These are phyloP conservation scores for Diatrype stigma DNA, from an alignment of 2,329 filamentous ascomycete species.

Conservation along the genomic window DNA sequence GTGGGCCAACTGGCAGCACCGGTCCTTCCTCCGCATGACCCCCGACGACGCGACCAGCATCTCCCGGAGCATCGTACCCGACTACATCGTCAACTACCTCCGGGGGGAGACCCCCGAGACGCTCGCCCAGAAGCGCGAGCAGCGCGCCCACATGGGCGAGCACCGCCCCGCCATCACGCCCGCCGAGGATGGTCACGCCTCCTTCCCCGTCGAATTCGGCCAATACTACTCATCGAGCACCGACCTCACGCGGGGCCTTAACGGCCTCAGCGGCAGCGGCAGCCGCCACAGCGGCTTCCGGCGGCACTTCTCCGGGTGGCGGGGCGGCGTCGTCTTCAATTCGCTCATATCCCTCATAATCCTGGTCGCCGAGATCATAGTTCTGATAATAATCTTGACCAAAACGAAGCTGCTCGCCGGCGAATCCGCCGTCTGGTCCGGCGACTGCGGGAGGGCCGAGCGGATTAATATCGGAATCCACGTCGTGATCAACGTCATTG, in stretches of 20 bases:
- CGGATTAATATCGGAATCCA: slow-evolving; percentile 38
- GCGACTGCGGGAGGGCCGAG: slow-evolving; percentile 33
- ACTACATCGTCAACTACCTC: slow-evolving; percentile 53
- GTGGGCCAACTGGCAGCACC: slow-evolving; percentile 20
- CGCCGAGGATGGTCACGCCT: slow-evolving; percentile 25
- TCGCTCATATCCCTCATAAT: slow-evolving; percentile 35
- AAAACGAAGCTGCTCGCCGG: slow-evolving; percentile 29
- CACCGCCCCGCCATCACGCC: slow-evolving; percentile 29
- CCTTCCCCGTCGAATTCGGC: slow-evolving; percentile 33
- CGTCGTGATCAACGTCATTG: slow-evolving; percentile 40
- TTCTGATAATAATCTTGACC: slow-evolving; percentile 34
- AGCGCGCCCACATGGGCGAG: slow-evolving; percentile 29
- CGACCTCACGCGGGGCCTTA: slow-evolving; percentile 13
- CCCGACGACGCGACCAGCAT: slow-evolving; percentile 29
- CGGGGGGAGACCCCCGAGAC: slow-evolving; percentile 52
- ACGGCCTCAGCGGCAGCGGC: slow-evolving; percentile 15
- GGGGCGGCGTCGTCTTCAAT: slow-evolving; percentile 42
- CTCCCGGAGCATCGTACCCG: slow-evolving; percentile 45
- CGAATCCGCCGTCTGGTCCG: slow-evolving; percentile 34
- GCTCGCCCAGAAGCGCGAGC: slow-evolving; percentile 41
- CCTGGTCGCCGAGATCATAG: slow-evolving; percentile 33
- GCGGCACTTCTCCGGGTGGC: slow-evolving; percentile 40
- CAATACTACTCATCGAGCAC: slow-evolving; percentile 25
- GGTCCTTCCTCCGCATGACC: slow-evolving; percentile 20
- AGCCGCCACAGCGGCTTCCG: slow-evolving; percentile 26